Percentiles rank a stretch among this genome's conserved stretches.
Conservation (phyloP, 352 stramenopile species). For the Phytophthora sp. region DNA sequence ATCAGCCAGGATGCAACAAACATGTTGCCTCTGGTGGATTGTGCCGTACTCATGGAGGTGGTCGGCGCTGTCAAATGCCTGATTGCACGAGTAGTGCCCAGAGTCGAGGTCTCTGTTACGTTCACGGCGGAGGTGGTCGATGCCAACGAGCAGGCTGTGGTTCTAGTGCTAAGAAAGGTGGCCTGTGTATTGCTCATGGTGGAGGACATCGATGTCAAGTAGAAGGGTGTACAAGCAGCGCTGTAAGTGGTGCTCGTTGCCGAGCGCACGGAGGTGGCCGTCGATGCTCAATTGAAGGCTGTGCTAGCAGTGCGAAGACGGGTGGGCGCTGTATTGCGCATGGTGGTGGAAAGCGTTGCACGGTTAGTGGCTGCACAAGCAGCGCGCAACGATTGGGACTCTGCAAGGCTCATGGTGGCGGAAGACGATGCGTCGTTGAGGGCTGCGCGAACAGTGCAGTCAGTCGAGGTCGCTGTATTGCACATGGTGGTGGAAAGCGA, state of each 20-base stretch:
- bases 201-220: slow-evolving; percentile 84
- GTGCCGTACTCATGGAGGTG: slow-evolving; percentile 83
- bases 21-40: slow-evolving; percentile 79
- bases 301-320: slow-evolving; percentile 85
- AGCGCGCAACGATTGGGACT: slow-evolving; percentile 83
- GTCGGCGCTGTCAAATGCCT: slow-evolving; percentile 79
- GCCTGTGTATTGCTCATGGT: slow-evolving; percentile 85
- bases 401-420: slow-evolving; percentile 87
- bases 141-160: slow-evolving; percentile 77
- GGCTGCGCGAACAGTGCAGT: slow-evolving; percentile 81
- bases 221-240: slow-evolving; percentile 72
- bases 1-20: slow-evolving; percentile 66
- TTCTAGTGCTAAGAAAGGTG: slow-evolving; percentile 87
- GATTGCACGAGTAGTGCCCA: slow-evolving; percentile 82
- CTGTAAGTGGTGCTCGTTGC: slow-evolving; percentile 80
- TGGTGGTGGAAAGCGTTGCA: slow-evolving; percentile 84
- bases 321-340: slow-evolving; percentile 84
- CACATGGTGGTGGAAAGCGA: slow-evolving; percentile 82
- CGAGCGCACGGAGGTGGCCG: slow-evolving; percentile 82
- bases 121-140: slow-evolving; percentile 79
- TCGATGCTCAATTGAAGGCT: slow-evolving; percentile 73
- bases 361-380: slow-evolving; percentile 69
- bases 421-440: slow-evolving; percentile 70
- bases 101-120: slow-evolving; percentile 84
- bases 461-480: slow-evolving; percentile 84